Base-by-base conservation (phyloP, 2,329 filamentous ascomycete genomes). In the Tolypocladium guangdongense region DNA sequence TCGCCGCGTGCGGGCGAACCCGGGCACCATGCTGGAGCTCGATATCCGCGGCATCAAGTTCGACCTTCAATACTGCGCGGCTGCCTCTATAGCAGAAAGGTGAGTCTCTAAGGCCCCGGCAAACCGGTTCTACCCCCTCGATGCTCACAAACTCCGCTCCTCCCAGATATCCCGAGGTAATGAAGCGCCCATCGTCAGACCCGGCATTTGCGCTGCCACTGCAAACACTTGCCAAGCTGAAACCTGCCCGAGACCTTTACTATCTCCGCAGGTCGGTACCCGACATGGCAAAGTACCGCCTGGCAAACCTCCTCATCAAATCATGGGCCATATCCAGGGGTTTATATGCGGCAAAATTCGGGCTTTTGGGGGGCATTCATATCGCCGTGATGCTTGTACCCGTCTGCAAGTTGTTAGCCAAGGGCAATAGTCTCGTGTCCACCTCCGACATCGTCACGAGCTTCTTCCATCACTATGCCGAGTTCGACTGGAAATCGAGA, bases 11-110 rank as follows among this genome's bases (percentile, higher is more conserved):
- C 76, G 78, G 48, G 76, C 81, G 2, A 74, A 74, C 49, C 77
- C 78, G 0, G 82, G 82, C 10, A 82, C 76, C 1, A 86, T 85
- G 80, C 71, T 87, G 6, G 82, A 87, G 59, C 67, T 87, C 5
- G 76, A 78, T 43, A 70, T 86, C n/a, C 63, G 68, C 4, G 77
- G 74, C 11, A 69, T 86, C 59, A 81, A 74, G 56, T 73, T 85
- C 60, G 81, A 87, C 62, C 67, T 88, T 49, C 83, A 86, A 56
- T 88, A 88, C 62, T 86, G 82, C 57, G 75, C 81, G 7, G 80
- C 83, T 2, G 68, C 74, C 3, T 68, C 70, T 33, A 68, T 87
- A 45, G 73, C 80, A 3, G 74, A 82, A 62, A 74, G 71, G 69
- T 71, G 58, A 57, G 58, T 50, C 8, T 1, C 14, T 46, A 55